Base-by-base conservation (phyloP, 495 filamentous ascomycete species). In the Sporormia fimetaria region DNA sequence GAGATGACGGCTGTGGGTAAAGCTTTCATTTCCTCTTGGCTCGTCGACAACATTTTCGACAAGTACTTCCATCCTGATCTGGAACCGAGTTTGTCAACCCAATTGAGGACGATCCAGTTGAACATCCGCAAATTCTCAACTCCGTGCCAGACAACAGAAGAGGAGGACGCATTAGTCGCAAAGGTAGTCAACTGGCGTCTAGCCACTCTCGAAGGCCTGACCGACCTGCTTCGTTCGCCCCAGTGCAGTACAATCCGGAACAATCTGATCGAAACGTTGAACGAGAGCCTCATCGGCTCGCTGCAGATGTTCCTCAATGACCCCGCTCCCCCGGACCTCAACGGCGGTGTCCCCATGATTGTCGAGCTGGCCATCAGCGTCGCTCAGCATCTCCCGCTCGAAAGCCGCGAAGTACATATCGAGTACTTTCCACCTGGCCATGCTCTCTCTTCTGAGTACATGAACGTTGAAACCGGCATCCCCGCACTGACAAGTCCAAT, bases 1-100 rank as follows among this genome's bases (percentile, higher is more conserved):
- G 90, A 98, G 56, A 98, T 98, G 90, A 95, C 84, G 4, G 84
- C 83, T 4, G 79, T 94, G 16, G 90, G 90, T n/a, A 75, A 88
- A 20, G 86, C 92, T 4, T 74, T 83, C 32, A 87, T 98, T 44
- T 80, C 83, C 21, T 72, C 77, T 40, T 98, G 90, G 85, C 66
- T 98, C 11, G 78, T 87, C 15, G 83, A 96, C 11, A 86, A 96
- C 55, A 71, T 95, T 17, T 84, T 96, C 58, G 79, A 92, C 54
- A 74, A 76, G 30, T 81, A 81, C 61, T 98, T 98, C 64, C 92
- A 98, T 52, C 90, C 90, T 0, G 76, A 75, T 2, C 64, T 98
- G 9, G 85, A 95, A 14, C 64, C 71, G 2, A 67, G 64, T 22
- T 69, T 96, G 10, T 92, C 83, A 48, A 61, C 68, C 9, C 77